Base-by-base conservation (phyloP, 2,329 filamentous ascomycete genomes). In the Aureobasidium sp. region DNA sequence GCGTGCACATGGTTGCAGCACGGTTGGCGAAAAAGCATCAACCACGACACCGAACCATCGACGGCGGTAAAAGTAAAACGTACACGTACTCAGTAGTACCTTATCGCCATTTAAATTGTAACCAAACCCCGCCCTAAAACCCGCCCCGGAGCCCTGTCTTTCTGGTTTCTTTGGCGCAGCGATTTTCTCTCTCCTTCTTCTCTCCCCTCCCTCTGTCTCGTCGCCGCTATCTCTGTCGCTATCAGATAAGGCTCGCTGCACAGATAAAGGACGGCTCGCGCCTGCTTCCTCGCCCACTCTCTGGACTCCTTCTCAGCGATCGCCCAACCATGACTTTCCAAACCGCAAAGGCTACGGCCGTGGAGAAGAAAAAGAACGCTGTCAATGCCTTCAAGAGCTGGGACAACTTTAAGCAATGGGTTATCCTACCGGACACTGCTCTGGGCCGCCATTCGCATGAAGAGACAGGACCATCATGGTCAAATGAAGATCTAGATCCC, bases 401-500 rank as follows among this genome's bases (percentile, higher is more conserved):
- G 63, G 38, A 59, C 10, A 60, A 57, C 25, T 68, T 68, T 59
- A 60, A 61, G 43, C 40, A 61, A 42, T 68, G 66, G 66, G 55
- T 67, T 11, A 62, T 63, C 33, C 64, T 67, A 6, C 61, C 53
- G 8, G 64, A 66, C 38, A 66, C 64, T 7, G 63, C 63, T 3
- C 60, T 67, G 19, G 66, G 67, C 40, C 51, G 64, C 47, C 61
- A 65, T 60, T 64, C 64, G 29, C 61, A 66, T 49, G 42, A 31
- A 29, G 47, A 55, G 19, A 21, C 31, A 62, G 65, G 65, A 45
- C 47, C 38, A 64, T 66, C 59, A 23, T 67, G 65, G 65, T 61
- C 51, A 17, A 67, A 67, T 51, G 64, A 68, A 57, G 73, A 74
- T 62, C 63, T 74, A 25, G 70, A 74, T 40, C 74, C 74, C 1